These are phyloP conservation scores for Monosporozyma siamensis DNA, from an alignment of 805 yeast species.

Conservation along the genomic window DNA sequence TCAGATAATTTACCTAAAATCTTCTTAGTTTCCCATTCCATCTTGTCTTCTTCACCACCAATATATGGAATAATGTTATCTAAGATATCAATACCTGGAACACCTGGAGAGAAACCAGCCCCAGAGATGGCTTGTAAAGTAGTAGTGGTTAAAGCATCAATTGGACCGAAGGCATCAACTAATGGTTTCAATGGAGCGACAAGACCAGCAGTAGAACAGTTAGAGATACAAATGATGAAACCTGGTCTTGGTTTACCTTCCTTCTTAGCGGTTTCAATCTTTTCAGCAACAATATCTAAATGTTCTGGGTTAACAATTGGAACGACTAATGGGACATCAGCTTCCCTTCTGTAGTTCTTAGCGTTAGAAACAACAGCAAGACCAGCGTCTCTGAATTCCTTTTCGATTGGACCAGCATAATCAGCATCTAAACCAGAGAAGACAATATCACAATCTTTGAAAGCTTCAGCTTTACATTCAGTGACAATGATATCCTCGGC, in stretches of 20 bases:
- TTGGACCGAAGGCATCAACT: conserved; percentile 82
- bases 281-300: conserved; percentile 57
- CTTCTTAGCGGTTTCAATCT: conserved; percentile 44
- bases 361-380: conserved; percentile 87
- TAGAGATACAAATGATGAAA: conserved; percentile 86
- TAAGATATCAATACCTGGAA: conserved; percentile 85
- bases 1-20: conserved; percentile 61
- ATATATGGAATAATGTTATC: conserved; percentile 94
- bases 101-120: conserved; percentile 97
- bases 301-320: conserved; percentile 95
- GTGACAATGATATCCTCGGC: conserved; percentile 57
- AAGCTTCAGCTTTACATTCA: conserved; percentile 68
- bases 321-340: conserved; percentile 83
- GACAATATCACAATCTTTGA: conserved; percentile 85
- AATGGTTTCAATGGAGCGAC: conserved; percentile 96
- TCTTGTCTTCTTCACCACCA: conserved; percentile 95
- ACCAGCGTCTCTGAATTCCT: conserved; percentile 73
- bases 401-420: conserved; percentile 87
- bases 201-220: conserved; percentile 96
- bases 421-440: conserved; percentile 93
- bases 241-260: conserved; percentile 59
- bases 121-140: conserved; percentile 97
- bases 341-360: conserved; percentile 84
- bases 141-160: conserved; percentile 76
- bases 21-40: conserved; percentile 97